Conservation (phyloP, 495 filamentous ascomycete genomes). For the Clavariopsis aquatica region DNA sequence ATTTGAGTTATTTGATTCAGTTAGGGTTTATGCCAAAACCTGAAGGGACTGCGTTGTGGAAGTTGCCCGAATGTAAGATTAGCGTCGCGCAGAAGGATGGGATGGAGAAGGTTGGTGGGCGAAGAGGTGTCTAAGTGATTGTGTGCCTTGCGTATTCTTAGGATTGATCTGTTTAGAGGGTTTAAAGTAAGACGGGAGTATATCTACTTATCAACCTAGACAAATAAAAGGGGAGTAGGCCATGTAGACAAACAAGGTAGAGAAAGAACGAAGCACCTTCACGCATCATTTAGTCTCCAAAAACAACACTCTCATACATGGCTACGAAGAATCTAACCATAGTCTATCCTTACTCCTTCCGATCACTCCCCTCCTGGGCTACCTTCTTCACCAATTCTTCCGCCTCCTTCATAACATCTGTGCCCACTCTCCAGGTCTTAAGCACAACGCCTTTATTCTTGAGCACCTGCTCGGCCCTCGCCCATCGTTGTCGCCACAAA, state of each 20-base stretch:
- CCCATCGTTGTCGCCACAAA: conserved; percentile 79
- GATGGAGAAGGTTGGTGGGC: conserved; percentile 41
- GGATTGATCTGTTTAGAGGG: not conserved
- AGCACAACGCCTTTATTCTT: conserved; percentile 69
- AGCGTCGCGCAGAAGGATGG: conserved; percentile 32
- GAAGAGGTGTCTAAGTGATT: conserved; percentile 32
- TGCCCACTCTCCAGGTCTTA: conserved; percentile 80
- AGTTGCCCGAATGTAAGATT: conserved; percentile 30
- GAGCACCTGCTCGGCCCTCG: conserved; percentile 69
- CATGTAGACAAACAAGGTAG: no score
- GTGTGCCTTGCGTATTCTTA: not conserved
- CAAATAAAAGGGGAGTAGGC: no score
- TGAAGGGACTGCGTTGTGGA: conserved; percentile 6
- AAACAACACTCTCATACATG: not conserved
- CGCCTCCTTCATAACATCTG: conserved; percentile 64
- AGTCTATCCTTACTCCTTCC: not conserved
- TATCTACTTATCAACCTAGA: not conserved
- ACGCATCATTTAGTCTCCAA: no score
- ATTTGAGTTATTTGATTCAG: conserved; percentile 69
- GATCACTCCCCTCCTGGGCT: conserved; percentile 36
- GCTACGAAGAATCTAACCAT: not conserved
- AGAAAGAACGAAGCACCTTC: no score
- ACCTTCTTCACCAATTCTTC: conserved; percentile 29
- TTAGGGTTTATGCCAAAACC: conserved; percentile 70
- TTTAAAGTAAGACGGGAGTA: not conserved